Evolutionary conservation across 345 rosid genomes (phyloP).

Genomic region (Ceriops tagal): DNA sequence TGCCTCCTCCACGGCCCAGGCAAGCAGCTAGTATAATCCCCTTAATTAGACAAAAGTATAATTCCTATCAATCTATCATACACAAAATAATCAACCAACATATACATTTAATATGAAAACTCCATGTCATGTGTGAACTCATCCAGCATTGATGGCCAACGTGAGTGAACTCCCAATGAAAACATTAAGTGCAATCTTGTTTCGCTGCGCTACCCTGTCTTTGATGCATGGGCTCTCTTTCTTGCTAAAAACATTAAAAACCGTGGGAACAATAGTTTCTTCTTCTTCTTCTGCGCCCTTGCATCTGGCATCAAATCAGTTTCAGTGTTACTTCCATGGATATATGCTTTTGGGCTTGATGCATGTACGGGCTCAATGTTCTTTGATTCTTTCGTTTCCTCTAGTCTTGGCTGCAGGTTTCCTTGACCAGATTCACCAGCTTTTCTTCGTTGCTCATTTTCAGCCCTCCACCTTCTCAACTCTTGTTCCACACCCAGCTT

Average conservation of each 20-base stretch:
- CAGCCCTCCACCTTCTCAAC: slow-evolving; percentile 84
- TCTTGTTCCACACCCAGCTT: slow-evolving; percentile 81
- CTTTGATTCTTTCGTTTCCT: slow-evolving; percentile 39
- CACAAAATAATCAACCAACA: slow-evolving; percentile 33
- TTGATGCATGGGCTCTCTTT: slow-evolving; percentile 50
- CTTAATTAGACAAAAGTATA: slow-evolving; percentile 16
- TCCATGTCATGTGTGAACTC: slow-evolving; percentile 21
- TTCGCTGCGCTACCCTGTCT: slow-evolving; percentile 21
- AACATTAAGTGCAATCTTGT: slow-evolving; percentile 3
- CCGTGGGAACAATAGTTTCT: slow-evolving; percentile 68
- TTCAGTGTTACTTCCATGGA: slow-evolving; percentile 25
- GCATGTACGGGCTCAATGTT: slow-evolving; percentile 12
- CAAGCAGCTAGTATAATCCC: slow-evolving; percentile 24
- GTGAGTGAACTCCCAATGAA: slow-evolving; percentile 9
- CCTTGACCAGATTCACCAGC: slow-evolving; percentile 41
- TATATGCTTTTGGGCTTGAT: slow-evolving; percentile 35
- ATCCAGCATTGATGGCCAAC: slow-evolving; percentile 9
- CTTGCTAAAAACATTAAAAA: slow-evolving; percentile 60
- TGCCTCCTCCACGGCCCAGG: slow-evolving; percentile 13
- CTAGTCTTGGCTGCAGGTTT: slow-evolving; percentile 30
- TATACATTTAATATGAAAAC: slow-evolving; percentile 41
- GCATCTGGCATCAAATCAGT: slow-evolving; percentile 33
- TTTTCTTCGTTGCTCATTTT: slow-evolving; percentile 63
- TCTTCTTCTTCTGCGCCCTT: slow-evolving; percentile 59
- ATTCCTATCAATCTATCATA: slow-evolving; percentile 24